Evolutionary conservation across 768 basidiomycete species (phyloP).

Genomic region (Macrolepiota albuminosa): DNA sequence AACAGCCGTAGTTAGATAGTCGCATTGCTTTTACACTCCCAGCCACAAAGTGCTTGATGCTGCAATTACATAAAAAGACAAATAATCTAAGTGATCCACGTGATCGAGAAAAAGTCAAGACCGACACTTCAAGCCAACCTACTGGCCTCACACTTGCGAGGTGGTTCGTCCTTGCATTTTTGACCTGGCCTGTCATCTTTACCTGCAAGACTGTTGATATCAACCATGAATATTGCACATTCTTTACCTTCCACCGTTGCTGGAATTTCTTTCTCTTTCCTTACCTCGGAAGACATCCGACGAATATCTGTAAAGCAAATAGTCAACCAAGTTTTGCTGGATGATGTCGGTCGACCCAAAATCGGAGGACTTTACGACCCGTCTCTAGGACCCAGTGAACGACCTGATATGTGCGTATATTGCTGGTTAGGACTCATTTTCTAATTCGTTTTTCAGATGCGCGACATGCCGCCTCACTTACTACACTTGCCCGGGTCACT

Average conservation of each 20-base stretch:
- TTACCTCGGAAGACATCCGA: constrained; percentile 81
- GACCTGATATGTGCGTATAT: constrained; percentile 79
- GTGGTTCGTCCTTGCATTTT: constrained; percentile 1
- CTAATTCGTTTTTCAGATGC: constrained; percentile 52
- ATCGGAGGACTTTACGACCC: constrained; percentile 93
- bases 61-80: not conserved
- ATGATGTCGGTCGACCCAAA: constrained; percentile 91
- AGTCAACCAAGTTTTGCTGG: constrained; percentile 86
- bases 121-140: constrained; percentile 10
- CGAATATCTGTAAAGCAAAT: constrained; percentile 98
- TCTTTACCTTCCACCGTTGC: constrained; percentile 82
- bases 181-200: constrained; percentile 9
- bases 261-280: constrained; percentile 89
- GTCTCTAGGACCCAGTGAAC: constrained; percentile 85
- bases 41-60: not conserved
- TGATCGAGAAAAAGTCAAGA: constrained; percentile 24
- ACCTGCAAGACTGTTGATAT: not conserved
- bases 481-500: constrained; percentile 96
- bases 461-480: constrained; percentile 90
- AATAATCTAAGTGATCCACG: constrained; percentile 12
- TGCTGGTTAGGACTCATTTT: constrained; percentile 6
- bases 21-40: constrained; percentile 5
- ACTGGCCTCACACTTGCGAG: not conserved
- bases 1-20: constrained; percentile 34
- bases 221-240: constrained; percentile 82